Evolutionary conservation across 2,329 filamentous ascomycete species (phyloP).

Genomic region (Colletotrichum camelliae): DNA sequence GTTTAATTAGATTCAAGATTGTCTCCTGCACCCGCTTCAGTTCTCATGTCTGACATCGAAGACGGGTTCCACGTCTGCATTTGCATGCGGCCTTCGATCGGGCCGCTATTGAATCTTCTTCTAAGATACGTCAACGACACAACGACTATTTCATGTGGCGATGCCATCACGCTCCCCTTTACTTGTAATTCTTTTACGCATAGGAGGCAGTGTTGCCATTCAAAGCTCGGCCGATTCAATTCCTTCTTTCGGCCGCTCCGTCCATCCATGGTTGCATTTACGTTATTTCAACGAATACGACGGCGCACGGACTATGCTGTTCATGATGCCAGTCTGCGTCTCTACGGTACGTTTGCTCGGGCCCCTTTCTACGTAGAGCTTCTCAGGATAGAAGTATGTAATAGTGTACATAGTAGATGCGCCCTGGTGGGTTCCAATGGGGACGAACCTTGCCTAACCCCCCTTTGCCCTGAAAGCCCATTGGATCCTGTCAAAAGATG

Average conservation of each 20-base stretch:
- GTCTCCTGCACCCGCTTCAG: background rate
- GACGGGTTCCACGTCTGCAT: background rate
- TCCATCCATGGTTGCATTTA: background rate
- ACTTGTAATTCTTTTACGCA: accelerated
- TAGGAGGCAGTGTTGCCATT: background rate
- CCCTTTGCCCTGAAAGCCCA: background rate
- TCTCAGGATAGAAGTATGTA: background rate
- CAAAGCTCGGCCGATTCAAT: background rate
- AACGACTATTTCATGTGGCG: background rate
- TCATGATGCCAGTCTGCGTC: background rate
- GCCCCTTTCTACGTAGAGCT: background rate
- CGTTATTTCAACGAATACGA: background rate
- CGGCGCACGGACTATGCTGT: background rate
- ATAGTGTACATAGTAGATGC: background rate
- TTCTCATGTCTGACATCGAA: background rate
- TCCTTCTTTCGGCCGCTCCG: background rate
- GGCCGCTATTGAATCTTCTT: background rate
- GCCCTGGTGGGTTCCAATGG: background rate
- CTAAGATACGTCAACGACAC: accelerated
- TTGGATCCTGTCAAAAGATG: background rate
- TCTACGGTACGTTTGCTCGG: background rate
- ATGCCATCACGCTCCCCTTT: background rate
- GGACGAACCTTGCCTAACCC: background rate
- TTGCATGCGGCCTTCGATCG: background rate
- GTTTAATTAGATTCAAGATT: background rate